Evolutionary conservation across 352 stramenopile genomes (phyloP), one percentile per base, ranked within the genome.

Genomic region (Pythium aristosporum): DNA sequence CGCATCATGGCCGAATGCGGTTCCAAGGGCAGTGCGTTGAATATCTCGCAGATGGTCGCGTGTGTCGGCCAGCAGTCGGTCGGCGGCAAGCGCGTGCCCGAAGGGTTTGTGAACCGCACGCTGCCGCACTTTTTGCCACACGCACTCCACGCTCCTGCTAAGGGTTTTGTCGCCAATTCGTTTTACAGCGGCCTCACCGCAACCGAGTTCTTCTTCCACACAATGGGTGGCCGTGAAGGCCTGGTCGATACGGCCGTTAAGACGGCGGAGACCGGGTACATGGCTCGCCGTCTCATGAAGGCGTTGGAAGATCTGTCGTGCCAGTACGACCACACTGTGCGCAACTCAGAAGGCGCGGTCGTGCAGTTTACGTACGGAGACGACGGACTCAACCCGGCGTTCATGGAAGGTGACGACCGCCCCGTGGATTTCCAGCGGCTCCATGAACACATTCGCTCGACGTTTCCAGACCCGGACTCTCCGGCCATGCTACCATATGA

Each of bases 201-300:
- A 20, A 99, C 96, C 11, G 98, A 99, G 81, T 99, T 99, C 70
- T 99, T 99, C 71, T 99, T 99, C 79, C 98, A 99, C 77, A 99
- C 97, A 0, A 99, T 99, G 98, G 97, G 97, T 57, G 98, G 98
- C 28, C 87, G 97, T 75, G 98, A 99, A 92, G 98, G 98, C 68
- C 79, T 99, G n/a, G 97, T 99, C 34, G 98, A 99, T 86, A 99
- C 97, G 12, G 98, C 98, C 21, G 97, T 99, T 2, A 99, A 99
- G 80, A 99, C 98, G 9, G 97, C 97, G 13, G 97, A 99, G 77
- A 99, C 98, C 12, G 98, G 98, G 1, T 99, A 99, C 75, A 99
- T 99, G 97, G 96, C 97, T 36, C 91, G 98, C 74, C 88, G 97
- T 65, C 75, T 99, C 7, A 99, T 99, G 96, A 96, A 98, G 81